These are phyloP conservation scores for Tetracladium marchalianum DNA, from an alignment of 495 filamentous ascomycete genomes.

Conservation along the genomic window DNA sequence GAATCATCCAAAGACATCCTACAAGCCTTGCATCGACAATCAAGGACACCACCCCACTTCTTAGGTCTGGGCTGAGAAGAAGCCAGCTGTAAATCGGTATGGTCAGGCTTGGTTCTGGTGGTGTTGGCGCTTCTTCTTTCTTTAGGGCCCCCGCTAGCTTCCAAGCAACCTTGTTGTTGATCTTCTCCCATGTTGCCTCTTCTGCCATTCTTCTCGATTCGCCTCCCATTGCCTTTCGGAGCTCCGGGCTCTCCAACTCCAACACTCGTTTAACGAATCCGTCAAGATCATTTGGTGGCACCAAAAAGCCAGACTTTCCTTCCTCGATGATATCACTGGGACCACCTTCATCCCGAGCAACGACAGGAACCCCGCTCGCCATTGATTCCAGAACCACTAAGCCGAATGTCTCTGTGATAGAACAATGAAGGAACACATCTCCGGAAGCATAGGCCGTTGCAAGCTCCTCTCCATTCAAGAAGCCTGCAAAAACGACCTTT, in stretches of 20 bases:
- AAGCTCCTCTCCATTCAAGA: conserved; percentile 41
- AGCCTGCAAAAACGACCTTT: conserved; percentile 48
- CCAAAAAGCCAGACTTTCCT: conserved; percentile 45
- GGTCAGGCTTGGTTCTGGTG: conserved; percentile 3
- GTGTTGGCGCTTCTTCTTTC: not conserved
- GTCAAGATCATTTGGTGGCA: conserved; percentile 42
- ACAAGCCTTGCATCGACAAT: conserved; percentile 21
- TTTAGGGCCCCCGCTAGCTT: conserved; percentile 42
- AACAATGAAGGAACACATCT: conserved; percentile 55
- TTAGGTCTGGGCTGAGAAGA: conserved; percentile 8
- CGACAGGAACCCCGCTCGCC: conserved; percentile 53
- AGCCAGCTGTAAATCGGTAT: conserved; percentile 18
- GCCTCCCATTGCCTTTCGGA: conserved; percentile 28
- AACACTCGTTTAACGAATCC: conserved; percentile 37
- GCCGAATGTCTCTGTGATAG: conserved; percentile 57
- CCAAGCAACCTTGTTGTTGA: conserved; percentile 50
- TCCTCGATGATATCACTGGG: conserved; percentile 51
- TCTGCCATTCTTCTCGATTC: conserved; percentile 40
- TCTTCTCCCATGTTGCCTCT: conserved; percentile 53
- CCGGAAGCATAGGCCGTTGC: conserved; percentile 48
- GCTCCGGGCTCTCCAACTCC: conserved; percentile 21
- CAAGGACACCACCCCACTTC: conserved; percentile 1
- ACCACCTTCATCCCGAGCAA: conserved; percentile 54
- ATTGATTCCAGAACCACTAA: conserved; percentile 56
- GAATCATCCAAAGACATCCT: conserved; percentile 27